Conservation (phyloP, 805 yeast species). For the Metschnikowia amazonensis region DNA sequence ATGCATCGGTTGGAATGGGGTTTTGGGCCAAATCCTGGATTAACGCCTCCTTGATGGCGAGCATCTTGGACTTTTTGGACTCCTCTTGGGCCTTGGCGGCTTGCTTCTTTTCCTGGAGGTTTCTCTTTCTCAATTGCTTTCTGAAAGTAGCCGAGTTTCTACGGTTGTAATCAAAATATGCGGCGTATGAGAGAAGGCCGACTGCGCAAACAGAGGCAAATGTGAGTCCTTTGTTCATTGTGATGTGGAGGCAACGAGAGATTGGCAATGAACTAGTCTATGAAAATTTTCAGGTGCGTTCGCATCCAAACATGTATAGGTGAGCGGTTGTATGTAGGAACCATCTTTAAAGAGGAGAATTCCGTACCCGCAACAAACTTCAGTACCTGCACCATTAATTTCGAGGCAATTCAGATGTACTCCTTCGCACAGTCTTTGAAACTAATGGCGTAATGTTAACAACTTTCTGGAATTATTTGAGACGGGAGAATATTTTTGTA, state of each 20-base stretch:
- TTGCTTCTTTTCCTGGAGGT: constrained; percentile 56
- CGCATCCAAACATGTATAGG: constrained; percentile 2
- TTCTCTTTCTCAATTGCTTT: constrained; percentile 60
- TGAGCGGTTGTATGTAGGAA: background rate
- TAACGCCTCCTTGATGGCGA: constrained; percentile 58
- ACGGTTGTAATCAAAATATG: constrained; percentile 90
- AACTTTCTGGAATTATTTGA: no score
- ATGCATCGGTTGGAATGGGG: constrained; percentile 70
- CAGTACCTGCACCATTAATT: no score
- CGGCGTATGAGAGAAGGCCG: constrained; percentile 67
- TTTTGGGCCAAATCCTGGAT: constrained; percentile 59
- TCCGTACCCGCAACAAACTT: background rate
- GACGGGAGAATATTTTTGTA: no score
- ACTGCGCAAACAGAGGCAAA: constrained; percentile 46
- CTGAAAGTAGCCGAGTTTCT: constrained; percentile 82
- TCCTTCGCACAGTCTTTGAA: no score
- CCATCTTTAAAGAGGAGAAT: no score
- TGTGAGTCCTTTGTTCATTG: constrained; percentile 30
- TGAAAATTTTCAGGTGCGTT: constrained; percentile 12
- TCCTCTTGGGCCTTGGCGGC: constrained; percentile 53
- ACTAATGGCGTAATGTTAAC: no score
- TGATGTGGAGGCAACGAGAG: background rate
- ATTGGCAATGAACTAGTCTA: background rate
- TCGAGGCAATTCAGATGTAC: no score
- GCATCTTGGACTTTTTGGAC: constrained; percentile 57